Evolutionary conservation across 2,329 filamentous ascomycete species (phyloP), one percentile per base, ranked within the genome.

Genomic region (Xylaria sp.): DNA sequence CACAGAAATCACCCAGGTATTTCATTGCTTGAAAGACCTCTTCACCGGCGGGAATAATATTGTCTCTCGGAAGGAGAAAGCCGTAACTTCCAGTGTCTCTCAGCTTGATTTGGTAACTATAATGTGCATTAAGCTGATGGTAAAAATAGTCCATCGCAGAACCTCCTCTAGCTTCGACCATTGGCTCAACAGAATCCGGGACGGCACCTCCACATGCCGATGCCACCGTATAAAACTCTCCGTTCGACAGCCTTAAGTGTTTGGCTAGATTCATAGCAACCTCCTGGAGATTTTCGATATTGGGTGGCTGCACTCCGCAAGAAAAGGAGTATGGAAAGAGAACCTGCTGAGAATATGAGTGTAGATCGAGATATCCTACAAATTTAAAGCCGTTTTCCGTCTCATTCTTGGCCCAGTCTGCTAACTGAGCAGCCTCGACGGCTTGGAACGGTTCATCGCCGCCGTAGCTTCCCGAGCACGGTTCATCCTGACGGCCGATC

Each of bases 121-220:
- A 97, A 69, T 88, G 89, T 20, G 95, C 92, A 53, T 86, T 83
- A 68, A 98, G 80, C 74, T 96, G 91, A 73, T 97, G 92, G 77
- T 97, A 97, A 79, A 99, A 97, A 89, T 92, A 98, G 79, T 98
- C 96, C 47, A 98, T 88, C 1, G 92, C 93, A 55, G 92, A 94
- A 2, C 95, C 95, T 44, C 95, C 94, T 3, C 90, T 89, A 0
- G 87, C 87, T 76, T 96, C 92, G 69, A 94, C 87, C 44, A 72
- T 67, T 17, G 61, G 88, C 83, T 2, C 77, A 71, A 72, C 61
- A 72, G 63, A 75, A 72, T 67, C 75, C 9, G 81, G 74, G 1
- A 92, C 86, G 20, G 92, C 91, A 17, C 93, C 93, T 77, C 96
- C 91, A 74, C 96, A 99, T 0, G 96, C 96, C 1, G 93, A 93